Percentiles rank a stretch among this genome's conserved stretches.
These are phyloP conservation scores for Kodamaea sp. DNA, from an alignment of 1,139 yeast genomes.

Conservation along the genomic window DNA sequence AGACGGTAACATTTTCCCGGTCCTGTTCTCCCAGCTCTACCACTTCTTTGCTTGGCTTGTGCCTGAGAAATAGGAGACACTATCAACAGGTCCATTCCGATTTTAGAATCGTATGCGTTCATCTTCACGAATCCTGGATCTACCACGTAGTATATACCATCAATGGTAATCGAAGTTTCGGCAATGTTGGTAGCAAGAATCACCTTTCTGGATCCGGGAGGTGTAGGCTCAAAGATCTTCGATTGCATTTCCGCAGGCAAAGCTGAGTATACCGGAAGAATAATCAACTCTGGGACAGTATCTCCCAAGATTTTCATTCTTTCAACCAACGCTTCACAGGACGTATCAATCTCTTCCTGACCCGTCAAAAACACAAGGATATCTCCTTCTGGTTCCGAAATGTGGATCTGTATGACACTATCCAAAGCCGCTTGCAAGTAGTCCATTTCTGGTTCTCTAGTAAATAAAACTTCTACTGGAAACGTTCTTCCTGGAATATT, in stretches of 20 bases:
- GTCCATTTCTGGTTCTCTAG: slow-evolving; percentile 82
- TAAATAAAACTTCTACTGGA: slow-evolving; percentile 80
- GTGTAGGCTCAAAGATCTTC: slow-evolving; percentile 73
- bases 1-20: slow-evolving; percentile 80
- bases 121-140: slow-evolving; percentile 83
- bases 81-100: slow-evolving; percentile 77
- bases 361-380: slow-evolving; percentile 86
- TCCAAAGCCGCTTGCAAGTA: slow-evolving; percentile 81
- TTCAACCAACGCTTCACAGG: slow-evolving; percentile 73
- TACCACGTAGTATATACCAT: slow-evolving; percentile 73
- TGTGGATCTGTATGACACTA: slow-evolving; percentile 79
- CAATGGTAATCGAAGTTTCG: slow-evolving; percentile 64
- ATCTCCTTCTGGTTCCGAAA: slow-evolving; percentile 78
- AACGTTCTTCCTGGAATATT: slow-evolving; percentile 86
- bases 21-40: slow-evolving; percentile 86
- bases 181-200: slow-evolving; percentile 81
- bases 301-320: slow-evolving; percentile 68
- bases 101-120: slow-evolving; percentile 71
- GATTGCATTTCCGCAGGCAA: slow-evolving; percentile 76
- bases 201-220: slow-evolving; percentile 68
- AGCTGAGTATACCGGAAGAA: slow-evolving; percentile 86
- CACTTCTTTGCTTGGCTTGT: slow-evolving; percentile 80
- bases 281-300: slow-evolving; percentile 62
- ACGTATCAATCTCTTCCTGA: slow-evolving; percentile 89
- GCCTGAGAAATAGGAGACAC: slow-evolving; percentile 79